Percentiles rank a stretch among this genome's conserved stretches.
Evolutionary conservation across 768 basidiomycete genomes (phyloP).

Genomic region (Gymnopilus junonius): DNA sequence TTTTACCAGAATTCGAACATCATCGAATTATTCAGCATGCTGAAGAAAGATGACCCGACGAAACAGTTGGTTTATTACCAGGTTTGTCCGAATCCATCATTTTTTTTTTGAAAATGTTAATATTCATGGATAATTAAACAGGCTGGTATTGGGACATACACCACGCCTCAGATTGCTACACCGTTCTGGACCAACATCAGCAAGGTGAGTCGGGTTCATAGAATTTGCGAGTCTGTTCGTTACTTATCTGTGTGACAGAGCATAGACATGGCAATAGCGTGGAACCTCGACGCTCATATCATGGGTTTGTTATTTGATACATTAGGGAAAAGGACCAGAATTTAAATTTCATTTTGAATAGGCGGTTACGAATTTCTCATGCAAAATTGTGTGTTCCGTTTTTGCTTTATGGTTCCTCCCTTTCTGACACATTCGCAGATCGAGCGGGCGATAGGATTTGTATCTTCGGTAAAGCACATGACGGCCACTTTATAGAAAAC

Average conservation of each 20-base stretch:
- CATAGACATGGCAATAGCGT: conserved; percentile 49
- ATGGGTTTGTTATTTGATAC: conserved; percentile 41
- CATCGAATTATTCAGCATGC: conserved; percentile 50
- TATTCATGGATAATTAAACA: conserved; percentile 15
- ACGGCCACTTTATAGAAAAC: too few relatives aligned
- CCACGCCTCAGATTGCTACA: conserved; percentile 44
- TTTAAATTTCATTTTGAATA: conserved; percentile 14
- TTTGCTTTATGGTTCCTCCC: not conserved
- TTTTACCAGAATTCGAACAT: conserved; percentile 50
- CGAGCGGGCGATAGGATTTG: conserved; percentile 56
- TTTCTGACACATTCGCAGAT: conserved; percentile 31
- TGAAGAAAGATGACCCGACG: conserved; percentile 53
- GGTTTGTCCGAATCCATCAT: conserved; percentile 31
- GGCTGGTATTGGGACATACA: conserved; percentile 62
- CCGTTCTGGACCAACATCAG: conserved; percentile 47
- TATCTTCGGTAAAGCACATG: conserved; percentile 50
- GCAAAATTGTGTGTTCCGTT: conserved; percentile 52
- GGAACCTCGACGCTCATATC: conserved; percentile 56
- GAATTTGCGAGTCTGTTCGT: too few relatives aligned
- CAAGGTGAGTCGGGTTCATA: conserved; percentile 32
- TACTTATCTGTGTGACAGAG: conserved; percentile 22
- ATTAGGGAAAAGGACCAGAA: not conserved
- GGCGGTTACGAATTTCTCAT: conserved; percentile 64
- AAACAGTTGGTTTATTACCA: conserved; percentile 64
- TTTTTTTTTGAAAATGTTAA: not conserved